Base-by-base conservation (phyloP, 495 filamentous ascomycete genomes). In the Penicillium verhagenii region DNA sequence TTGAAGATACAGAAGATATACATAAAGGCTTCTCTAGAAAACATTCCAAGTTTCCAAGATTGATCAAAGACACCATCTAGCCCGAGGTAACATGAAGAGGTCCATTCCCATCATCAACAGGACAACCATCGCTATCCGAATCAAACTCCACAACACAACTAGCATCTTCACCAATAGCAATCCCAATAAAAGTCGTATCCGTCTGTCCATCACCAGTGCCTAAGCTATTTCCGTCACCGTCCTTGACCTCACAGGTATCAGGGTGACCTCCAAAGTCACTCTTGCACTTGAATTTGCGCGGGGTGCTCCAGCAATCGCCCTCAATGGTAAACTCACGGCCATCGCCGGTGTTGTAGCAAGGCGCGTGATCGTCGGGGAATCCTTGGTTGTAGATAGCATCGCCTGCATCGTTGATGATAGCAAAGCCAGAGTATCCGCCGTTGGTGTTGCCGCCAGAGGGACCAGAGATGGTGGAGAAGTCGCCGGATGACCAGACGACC, bases 101-200 rank as follows among this genome's bases (percentile, higher is more conserved):
- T 1, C 59, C 56, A 13, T 62, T 62, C n/a, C 52, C 55, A 25
- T 62, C 59, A 39, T 62, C 59, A 24, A 55, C 48, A 33, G 59
- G 55, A 38, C 52, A 62, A 3, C 47, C 55, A 24, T 54, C 43
- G n/a, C 57, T 44, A 26, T 62, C 59, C 16, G 56, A 52, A 8
- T 62, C 56, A 16, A 62, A 62, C 23, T 59, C 56, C 24, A 58
- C 44, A n/a, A 59, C 55, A 50, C 59, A 62, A 48, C 55, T 62
- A 16, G 56, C 35, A 19, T 62, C 56, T 14, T 54, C 44, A 13
- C 56, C 56, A 23, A 62, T 62, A 24, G 59, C 5, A 37, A 62
- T 62, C 38, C 56, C 56, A 24, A 62, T 62, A 31, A 59, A 59
- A 14, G 37, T 53, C 6, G 59, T 62, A 26, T 62, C 59, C 0